Conservation (phyloP, 2,329 filamentous ascomycete genomes). For the Leptoxyphium fumago region DNA sequence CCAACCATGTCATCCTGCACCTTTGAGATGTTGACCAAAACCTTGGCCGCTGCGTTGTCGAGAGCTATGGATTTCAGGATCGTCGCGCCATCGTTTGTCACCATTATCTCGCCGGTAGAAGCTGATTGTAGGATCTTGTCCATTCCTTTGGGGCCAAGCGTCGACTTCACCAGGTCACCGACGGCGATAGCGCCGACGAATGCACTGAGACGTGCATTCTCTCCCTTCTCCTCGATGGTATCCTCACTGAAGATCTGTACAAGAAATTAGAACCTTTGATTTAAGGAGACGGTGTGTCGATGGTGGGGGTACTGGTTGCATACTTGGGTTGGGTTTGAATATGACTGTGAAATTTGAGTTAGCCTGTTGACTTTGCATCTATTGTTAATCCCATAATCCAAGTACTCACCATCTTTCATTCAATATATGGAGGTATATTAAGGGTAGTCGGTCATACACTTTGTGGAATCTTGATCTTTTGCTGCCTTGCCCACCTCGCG, state of each 20-base stretch:
- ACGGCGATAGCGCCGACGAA: conserved; percentile 62
- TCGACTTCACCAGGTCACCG: conserved; percentile 93
- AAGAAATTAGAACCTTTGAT: neutral
- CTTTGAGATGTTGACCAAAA: conserved; percentile 97
- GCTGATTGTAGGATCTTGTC: conserved; percentile 42
- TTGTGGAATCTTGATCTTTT: neutral
- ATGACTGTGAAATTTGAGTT: conserved; percentile 16
- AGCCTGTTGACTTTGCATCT: neutral
- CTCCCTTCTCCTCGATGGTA: conserved; percentile 93
- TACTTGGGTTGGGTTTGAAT: conserved; percentile 55
- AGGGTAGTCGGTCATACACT: too few relatives aligned
- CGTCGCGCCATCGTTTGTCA: conserved; percentile 96
- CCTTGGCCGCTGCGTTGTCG: conserved; percentile 95
- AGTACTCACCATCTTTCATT: neutral
- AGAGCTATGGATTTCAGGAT: conserved; percentile 97
- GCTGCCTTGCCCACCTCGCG: neutral
- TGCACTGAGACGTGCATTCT: conserved; percentile 73
- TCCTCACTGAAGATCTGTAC: conserved; percentile 85
- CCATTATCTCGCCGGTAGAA: conserved; percentile 96
- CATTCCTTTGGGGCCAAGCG: conserved; percentile 94
- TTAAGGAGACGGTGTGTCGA: neutral
- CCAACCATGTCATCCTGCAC: conserved; percentile 98
- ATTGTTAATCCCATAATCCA: neutral
- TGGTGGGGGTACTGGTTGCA: neutral
- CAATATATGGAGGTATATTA: too few relatives aligned